Evolutionary conservation across 306 rosid species (phyloP).

Genomic region (Vigna trinervia): DNA sequence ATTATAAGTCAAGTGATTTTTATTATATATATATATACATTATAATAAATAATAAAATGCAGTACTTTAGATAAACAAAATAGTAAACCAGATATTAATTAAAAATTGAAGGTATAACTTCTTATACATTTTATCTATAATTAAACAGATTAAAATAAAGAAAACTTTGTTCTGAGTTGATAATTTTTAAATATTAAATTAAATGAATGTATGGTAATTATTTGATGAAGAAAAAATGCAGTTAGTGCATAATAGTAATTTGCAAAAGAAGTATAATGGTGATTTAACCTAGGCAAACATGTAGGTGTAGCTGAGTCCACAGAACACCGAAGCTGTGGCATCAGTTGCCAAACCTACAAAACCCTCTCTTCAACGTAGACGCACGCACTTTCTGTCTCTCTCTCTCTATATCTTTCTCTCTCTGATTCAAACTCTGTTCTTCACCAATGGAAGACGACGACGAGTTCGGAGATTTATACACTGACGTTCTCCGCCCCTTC

Average conservation of each 20-base stretch:
- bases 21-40: too few species aligned
- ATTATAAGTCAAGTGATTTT: too few species aligned
- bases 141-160: too few species aligned
- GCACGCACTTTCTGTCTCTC: background rate
- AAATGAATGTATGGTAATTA: background rate
- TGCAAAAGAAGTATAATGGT: background rate
- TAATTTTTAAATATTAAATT: background rate
- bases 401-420: background rate
- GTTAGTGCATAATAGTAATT: background rate
- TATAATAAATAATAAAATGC: too few species aligned
- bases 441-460: slow-evolving; percentile 95
- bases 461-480: slow-evolving; percentile 99
- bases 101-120: too few species aligned
- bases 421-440: background rate
- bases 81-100: too few species aligned
- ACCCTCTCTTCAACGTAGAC: slow-evolving; percentile 30
- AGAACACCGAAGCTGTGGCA: background rate
- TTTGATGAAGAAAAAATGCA: background rate
- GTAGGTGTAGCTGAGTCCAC: background rate
- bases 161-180: too few species aligned
- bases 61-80: too few species aligned
- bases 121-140: too few species aligned
- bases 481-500: slow-evolving; percentile 83
- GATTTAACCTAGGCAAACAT: slow-evolving; percentile 38
- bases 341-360: slow-evolving; percentile 45